Evolutionary conservation across 2,329 filamentous ascomycete species (phyloP), one percentile per base, ranked within the genome.

Genomic region (Reticulascus tulasneorum): DNA sequence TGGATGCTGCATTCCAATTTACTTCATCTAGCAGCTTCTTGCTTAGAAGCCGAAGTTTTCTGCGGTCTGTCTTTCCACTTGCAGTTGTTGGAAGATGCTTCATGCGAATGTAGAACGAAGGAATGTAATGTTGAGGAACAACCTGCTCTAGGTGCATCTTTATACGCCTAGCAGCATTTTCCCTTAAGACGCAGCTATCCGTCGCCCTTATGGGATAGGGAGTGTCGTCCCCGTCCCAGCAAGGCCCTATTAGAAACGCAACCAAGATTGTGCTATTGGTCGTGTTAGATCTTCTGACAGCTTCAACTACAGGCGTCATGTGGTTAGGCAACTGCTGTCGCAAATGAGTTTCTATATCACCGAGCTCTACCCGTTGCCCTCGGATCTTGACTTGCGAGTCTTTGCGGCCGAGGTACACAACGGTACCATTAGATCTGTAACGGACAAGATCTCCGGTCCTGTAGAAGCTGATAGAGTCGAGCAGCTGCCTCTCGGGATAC

Each of bases 361-460:
- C 33, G 11, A 36, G 20, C 26, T 36, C 33, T 11, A 36, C 17
- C 19, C 33, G 17, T 17, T 36, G 33, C 7, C 33, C 33, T 7
- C 26, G 33, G 17, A 36, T 26, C 37, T 50, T 50, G 28, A 50
- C 45, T 33, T 40, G 36, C n/a, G 21, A 20, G 32, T 48, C 47
- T 19, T 39, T 42, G 27, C 38, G 51, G 40, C 39, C 46, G 7
- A 31, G 40, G 24, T 63, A 73, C 0, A 58, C 47, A 7, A 75
- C 45, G 6, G 51, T 51, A 0, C 67, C 66, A 27, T 71, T 60
- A 0, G 51, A 46, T 25, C 63, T 53, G 24, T 69, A 69, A 21
- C 47, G 46, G 4, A 56, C 71, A 2, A 75, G 53, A 44, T 75
- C 71, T 5, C 71, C 71, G 3, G 71, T 73, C 40, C 63, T 66